Base-by-base conservation (phyloP, 2,329 filamentous ascomycete genomes). In the Colletotrichum lupini region DNA sequence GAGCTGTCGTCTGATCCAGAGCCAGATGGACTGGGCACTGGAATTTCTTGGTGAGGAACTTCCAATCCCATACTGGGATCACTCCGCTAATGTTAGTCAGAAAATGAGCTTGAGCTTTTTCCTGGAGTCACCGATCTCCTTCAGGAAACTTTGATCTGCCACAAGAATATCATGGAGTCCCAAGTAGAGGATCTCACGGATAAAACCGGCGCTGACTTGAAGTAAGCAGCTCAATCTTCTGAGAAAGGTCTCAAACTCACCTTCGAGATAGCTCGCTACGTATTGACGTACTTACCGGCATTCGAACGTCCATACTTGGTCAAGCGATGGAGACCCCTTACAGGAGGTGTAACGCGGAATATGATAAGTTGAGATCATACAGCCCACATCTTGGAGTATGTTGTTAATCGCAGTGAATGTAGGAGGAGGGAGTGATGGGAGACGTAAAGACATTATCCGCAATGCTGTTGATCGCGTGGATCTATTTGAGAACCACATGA, bases 221-320 rank as follows among this genome's bases (percentile, higher is more conserved):
- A 57, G 67, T 62, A 35, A 35, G 32, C 32, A 35, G 32, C 11
- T 35, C 32, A 35, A 57, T 53, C 52, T 49, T 8, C 12, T 16
- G 24, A 24, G 1, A 7, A 68, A 55, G 11, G 28, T 4, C 11
- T 19, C 24, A 14, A 19, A n/a, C 61, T 62, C 5, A 72, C 12
- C 6, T 5, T 49, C 5, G 7, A 0, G 46, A 22, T 14, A 85
- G 84, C 1, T 76, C 74, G 3, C 74, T 86, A 4, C 77, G 77
- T 26, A 82, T 79, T 4, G 78, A 83, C 56, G 78, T 78, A 0
- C 75, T 85, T 4, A 81, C 83, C 0, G 77, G 81, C 6, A 77
- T 85, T 19, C 77, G 78, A 19, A 86, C 79, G 1, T 85, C 84
- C 0, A 76, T 82, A 12, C 79, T 85, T 4, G 82, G 82, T 0